Conservation (phyloP, 192 early-diverging fungal species). For the Coemansia aciculifera region DNA sequence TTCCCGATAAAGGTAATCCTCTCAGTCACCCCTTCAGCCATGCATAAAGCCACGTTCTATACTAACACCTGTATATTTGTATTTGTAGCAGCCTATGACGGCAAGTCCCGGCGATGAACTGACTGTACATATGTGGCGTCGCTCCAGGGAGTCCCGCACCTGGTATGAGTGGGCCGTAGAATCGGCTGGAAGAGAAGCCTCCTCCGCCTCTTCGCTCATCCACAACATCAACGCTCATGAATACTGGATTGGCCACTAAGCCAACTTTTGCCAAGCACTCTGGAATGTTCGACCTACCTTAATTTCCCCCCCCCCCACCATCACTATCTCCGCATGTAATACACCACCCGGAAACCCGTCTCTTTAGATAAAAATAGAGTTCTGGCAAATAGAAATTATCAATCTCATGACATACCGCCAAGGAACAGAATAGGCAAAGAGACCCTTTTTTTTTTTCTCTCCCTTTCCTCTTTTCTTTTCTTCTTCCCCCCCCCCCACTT, state of each 20-base stretch:
- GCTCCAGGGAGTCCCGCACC: conserved; percentile 73
- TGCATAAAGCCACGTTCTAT: not conserved
- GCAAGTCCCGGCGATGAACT: conserved; percentile 63
- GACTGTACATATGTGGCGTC: conserved; percentile 82
- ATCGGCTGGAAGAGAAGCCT: conserved; percentile 8
- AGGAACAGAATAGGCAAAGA: not conserved
- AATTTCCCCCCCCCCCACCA: not conserved
- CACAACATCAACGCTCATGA: conserved; percentile 45
- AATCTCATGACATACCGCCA: not conserved
- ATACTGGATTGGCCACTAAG: conserved; percentile 42
- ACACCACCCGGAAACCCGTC: not conserved
- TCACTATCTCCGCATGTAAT: conserved; percentile 4
- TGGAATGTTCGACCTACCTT: not conserved
- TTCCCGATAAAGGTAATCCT: conserved; percentile 76
- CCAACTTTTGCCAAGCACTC: not conserved
- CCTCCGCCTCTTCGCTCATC: conserved; percentile 17
- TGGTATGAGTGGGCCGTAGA: conserved; percentile 96
- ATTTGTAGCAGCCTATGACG: conserved; percentile 65
- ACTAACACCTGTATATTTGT: conserved; percentile 6
- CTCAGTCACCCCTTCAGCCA: not conserved
- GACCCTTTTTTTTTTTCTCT: not conserved
- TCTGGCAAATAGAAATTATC: not conserved
- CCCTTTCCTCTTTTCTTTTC: not conserved
- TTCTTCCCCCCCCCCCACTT: not conserved
- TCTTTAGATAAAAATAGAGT: not conserved